Percentiles rank a stretch among this genome's conserved stretches.
Conservation (phyloP, 805 yeast genomes). For the Yarrowia alimentaria region DNA sequence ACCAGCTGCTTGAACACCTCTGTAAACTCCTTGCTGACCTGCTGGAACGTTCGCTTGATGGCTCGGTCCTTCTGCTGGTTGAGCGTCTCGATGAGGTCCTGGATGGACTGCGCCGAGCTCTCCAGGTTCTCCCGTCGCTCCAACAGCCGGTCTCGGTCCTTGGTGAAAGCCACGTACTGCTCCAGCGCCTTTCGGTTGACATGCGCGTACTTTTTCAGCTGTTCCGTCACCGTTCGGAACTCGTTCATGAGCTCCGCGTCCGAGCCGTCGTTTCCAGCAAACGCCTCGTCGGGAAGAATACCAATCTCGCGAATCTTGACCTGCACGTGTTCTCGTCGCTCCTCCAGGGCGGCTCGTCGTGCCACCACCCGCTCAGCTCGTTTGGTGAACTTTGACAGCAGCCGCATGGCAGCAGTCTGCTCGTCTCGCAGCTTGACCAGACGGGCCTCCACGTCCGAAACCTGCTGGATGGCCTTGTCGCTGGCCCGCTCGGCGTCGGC, state of each 20-base stretch:
- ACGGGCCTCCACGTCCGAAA: conserved; percentile 41
- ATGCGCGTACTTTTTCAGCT: conserved; percentile 63
- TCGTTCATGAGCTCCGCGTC: conserved; percentile 49
- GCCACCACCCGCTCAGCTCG: conserved; percentile 62
- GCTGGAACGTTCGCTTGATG: conserved; percentile 70
- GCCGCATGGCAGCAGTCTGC: conserved; percentile 53
- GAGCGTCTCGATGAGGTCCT: conserved; percentile 63
- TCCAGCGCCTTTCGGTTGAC: conserved; percentile 89
- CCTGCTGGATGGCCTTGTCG: conserved; percentile 12
- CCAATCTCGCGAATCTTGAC: conserved; percentile 78
- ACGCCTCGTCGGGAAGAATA: conserved; percentile 84
- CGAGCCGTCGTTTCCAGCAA: conserved; percentile 39
- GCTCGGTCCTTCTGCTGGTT: conserved; percentile 81
- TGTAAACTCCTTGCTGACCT: conserved; percentile 70
- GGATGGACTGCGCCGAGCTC: conserved; percentile 68
- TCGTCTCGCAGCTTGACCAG: conserved; percentile 54
- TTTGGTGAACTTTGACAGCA: conserved; percentile 61
- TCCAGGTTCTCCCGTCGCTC: conserved; percentile 67
- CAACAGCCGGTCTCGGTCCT: conserved; percentile 65
- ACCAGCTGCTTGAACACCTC: conserved; percentile 77
- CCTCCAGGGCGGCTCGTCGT: conserved; percentile 56
- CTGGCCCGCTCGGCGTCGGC: not conserved
- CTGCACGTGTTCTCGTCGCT: conserved; percentile 69
- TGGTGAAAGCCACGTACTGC: conserved; percentile 69
- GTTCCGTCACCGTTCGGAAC: conserved; percentile 55